phyloP scores from a whole-genome alignment of 176 grass and related monocot genomes.

The Aegilops longissima region DNA sequence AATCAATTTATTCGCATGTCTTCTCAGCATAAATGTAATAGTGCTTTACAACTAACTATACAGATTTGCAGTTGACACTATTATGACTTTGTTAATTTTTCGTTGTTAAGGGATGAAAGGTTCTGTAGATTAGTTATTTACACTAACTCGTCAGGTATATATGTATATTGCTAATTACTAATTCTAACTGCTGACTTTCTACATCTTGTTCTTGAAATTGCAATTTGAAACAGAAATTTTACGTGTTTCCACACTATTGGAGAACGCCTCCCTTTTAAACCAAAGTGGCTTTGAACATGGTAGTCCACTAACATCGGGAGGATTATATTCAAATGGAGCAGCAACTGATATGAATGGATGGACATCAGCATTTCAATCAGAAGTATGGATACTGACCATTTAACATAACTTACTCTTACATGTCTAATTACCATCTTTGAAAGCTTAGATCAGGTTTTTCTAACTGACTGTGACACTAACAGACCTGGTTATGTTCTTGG shows the following conservation, averaged over 20 bases:
- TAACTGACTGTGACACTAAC: constrained; percentile 57
- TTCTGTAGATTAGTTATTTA: constrained; percentile 28
- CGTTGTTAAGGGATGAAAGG: neutral
- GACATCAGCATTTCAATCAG: constrained; percentile 91
- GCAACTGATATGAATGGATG: constrained; percentile 82
- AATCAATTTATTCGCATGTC: constrained; percentile 9
- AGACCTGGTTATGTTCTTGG: constrained; percentile 19
- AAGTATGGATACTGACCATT: constrained; percentile 99
- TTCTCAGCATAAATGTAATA: constrained; percentile 21
- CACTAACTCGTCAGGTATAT: constrained; percentile 49
- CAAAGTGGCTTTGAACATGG: constrained; percentile 98
- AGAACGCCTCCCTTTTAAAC: constrained; percentile 81
- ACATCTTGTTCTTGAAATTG: constrained; percentile 94
- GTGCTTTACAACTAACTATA: constrained; percentile 14
- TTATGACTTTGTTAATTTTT: constrained; percentile 2
- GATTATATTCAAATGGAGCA: constrained; percentile 78
- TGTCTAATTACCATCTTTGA: constrained; percentile 65
- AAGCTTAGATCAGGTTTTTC: constrained; percentile 55
- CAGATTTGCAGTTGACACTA: constrained; percentile 14
- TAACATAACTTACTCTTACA: constrained; percentile 87
- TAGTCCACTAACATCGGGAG: constrained; percentile 98
- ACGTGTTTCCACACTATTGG: constrained; percentile 94
- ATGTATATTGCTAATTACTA: constrained; percentile 60
- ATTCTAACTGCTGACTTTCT: constrained; percentile 88
- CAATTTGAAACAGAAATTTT: constrained; percentile 99